Evolutionary conservation across 352 stramenopile species (phyloP), one percentile per base, ranked within the genome.

Genomic region (Thalassiosira oceanica): DNA sequence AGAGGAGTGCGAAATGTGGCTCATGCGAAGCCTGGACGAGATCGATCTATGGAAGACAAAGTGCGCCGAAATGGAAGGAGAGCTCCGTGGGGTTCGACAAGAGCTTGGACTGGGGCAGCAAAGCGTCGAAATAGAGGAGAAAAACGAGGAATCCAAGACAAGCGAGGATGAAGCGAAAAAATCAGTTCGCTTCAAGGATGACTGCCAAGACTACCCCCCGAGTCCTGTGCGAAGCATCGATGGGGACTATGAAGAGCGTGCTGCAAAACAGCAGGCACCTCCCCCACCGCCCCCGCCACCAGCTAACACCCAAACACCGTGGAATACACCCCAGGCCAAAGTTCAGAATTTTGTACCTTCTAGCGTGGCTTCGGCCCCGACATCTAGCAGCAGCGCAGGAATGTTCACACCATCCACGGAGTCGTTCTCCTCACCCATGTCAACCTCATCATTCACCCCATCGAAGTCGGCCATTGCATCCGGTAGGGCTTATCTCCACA

Each of bases 1-100:
- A 62, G 74, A 89, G 43, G 61, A 88, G 61, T 60, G 76, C 15
- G 81, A 89, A 60, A 44, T 56, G 37, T 81, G 67, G 56, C 56
- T 91, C 8, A 56, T 61, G 52, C 33, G 58, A 35, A 69, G 78
- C 36, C 51, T 85, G 53, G 62, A 85, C 35, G 78, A 89, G 31
- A 73, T 74, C 49, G 49, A 74, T 15, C 23, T 68, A 13, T 77
- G 64, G 64, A 80, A 76, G 51, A 36, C 53, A 42, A 33, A 44
- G 39, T 68, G 46, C 43, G 44, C 31, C 21, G 66, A 67, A 7
- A 26, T 65, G 35, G 57, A 62, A 29, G n/a, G 23, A 6, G n/a
- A 57, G 45, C 39, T 60, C 1, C 26, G 5, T 39, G 24, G 48
- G 37, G n/a, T n/a, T n/a, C n/a, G n/a, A n/a, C 18, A 67, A 36